Percentiles rank a stretch among this genome's conserved stretches.
Evolutionary conservation across 1,284 basidiomycete genomes (phyloP).

Genomic region (Fomitopsis pinicola): DNA sequence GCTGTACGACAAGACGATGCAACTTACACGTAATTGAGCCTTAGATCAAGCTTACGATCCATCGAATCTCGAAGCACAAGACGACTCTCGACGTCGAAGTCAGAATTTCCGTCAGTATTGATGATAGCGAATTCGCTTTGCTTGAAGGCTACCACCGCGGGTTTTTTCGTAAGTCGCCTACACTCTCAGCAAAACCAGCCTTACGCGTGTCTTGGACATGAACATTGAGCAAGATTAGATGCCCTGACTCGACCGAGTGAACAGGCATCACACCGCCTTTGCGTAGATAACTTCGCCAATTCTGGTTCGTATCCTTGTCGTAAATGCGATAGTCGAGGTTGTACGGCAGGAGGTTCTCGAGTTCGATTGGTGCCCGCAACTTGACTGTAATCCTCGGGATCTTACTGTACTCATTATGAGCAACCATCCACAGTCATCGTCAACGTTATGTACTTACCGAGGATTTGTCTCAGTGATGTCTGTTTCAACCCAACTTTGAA

Average conservation of each 20-base stretch:
- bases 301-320: slow-evolving; percentile 92
- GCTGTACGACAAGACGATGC: background rate
- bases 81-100: slow-evolving; percentile 80
- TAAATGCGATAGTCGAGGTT: slow-evolving; percentile 96
- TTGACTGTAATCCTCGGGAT: slow-evolving; percentile 85
- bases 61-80: slow-evolving; percentile 74
- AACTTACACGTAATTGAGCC: slow-evolving; percentile 83
- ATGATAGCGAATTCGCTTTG: slow-evolving; percentile 99
- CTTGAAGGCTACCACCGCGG: slow-evolving; percentile 64
- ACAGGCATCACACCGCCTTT: slow-evolving; percentile 96
- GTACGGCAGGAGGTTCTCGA: slow-evolving; percentile 96
- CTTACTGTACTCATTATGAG: slow-evolving; percentile 43
- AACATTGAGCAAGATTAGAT: slow-evolving; percentile 90
- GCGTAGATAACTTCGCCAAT: slow-evolving; percentile 90
- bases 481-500: slow-evolving; percentile 90
- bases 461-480: slow-evolving; percentile 63
- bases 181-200: background rate
- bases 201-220: slow-evolving; percentile 86
- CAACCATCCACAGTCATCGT: slow-evolving; percentile 3
- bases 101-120: slow-evolving; percentile 90
- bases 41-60: slow-evolving; percentile 79
- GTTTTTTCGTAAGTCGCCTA: background rate
- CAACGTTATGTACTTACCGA: slow-evolving; percentile 38
- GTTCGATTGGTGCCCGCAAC: slow-evolving; percentile 92
- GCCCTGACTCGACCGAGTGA: slow-evolving; percentile 93